Percentiles rank a stretch among this genome's conserved stretches.
Evolutionary conservation across 2,329 filamentous ascomycete genomes (phyloP).

Genomic region (Cordyceps javanica): DNA sequence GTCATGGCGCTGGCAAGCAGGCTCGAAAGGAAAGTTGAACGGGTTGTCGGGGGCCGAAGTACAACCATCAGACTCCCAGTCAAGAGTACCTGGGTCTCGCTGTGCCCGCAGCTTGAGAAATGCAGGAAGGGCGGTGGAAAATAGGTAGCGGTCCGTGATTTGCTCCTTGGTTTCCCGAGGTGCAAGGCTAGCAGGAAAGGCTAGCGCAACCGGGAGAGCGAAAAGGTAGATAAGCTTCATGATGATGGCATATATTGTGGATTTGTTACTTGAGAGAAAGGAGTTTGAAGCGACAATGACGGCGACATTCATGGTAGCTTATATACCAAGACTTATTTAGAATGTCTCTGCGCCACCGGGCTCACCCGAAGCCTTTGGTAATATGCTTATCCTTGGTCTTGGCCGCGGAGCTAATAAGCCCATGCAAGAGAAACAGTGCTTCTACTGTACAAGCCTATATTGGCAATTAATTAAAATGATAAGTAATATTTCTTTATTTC

Average conservation of each 20-base stretch:
- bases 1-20: conserved; percentile 34
- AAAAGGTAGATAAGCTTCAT: conserved; percentile 5
- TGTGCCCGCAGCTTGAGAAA: not conserved
- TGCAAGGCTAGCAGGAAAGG: conserved; percentile 26
- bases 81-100: not conserved
- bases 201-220: conserved; percentile 14
- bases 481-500: no score
- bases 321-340: no score
- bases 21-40: conserved; percentile 21
- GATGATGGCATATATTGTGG: not conserved
- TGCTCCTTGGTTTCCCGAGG: conserved; percentile 13
- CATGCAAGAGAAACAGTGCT: no score
- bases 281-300: not conserved
- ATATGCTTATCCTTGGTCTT: no score
- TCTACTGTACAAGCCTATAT: no score
- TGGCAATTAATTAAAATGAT: no score
- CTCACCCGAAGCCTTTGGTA: no score
- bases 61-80: conserved; percentile 22
- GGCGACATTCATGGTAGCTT: no score
- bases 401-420: no score
- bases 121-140: not conserved
- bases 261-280: not conserved
- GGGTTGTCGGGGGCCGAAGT: conserved; percentile 21
- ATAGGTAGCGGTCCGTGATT: conserved; percentile 8
- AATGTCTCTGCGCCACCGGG: no score